Evolutionary conservation across 208 protist genomes (phyloP).

Genomic region (Leishmania guyanensis): DNA sequence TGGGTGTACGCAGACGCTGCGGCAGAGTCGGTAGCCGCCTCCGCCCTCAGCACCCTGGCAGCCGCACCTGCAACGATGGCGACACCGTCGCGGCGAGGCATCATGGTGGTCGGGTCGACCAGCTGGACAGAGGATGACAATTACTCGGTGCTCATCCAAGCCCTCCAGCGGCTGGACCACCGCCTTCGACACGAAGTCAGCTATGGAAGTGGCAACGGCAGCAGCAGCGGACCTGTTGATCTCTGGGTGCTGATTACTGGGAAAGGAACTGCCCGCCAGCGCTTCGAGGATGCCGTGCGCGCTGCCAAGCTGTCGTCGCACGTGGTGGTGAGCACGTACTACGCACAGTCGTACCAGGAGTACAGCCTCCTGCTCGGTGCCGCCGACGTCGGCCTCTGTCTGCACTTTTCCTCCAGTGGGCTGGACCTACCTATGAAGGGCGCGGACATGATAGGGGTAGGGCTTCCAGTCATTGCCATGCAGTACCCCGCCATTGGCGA

Average conservation of each 20-base stretch:
- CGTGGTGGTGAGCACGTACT: conserved; percentile 87
- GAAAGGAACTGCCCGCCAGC: conserved; percentile 56
- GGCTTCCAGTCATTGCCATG: conserved; percentile 92
- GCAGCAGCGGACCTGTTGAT: conserved; percentile 11
- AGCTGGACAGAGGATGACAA: conserved; percentile 98
- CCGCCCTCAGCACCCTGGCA: conserved; percentile 1
- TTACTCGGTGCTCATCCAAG: conserved; percentile 93
- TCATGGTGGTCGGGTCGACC: conserved; percentile 93
- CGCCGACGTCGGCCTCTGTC: conserved; percentile 94
- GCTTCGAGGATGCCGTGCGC: conserved; percentile 68
- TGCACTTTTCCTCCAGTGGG: conserved; percentile 95
- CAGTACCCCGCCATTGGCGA: conserved; percentile 89
- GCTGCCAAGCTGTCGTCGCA: conserved; percentile 57
- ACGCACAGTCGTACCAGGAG: conserved; percentile 91
- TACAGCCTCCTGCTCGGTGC: conserved; percentile 93
- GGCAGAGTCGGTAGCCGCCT: background rate
- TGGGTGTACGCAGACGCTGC: conserved; percentile 55
- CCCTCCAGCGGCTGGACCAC: conserved; percentile 81
- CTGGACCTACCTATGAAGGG: conserved; percentile 98
- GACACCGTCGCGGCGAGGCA: conserved; percentile 20
- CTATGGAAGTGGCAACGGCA: conserved; percentile 29
- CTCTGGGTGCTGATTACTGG: conserved; percentile 88
- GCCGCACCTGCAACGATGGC: conserved; percentile 4
- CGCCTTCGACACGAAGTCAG: conserved; percentile 45
- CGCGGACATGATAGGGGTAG: conserved; percentile 96